Evolutionary conservation across 2,329 filamentous ascomycete genomes (phyloP), one percentile per base, ranked within the genome.

Genomic region (Penicillium sp.): DNA sequence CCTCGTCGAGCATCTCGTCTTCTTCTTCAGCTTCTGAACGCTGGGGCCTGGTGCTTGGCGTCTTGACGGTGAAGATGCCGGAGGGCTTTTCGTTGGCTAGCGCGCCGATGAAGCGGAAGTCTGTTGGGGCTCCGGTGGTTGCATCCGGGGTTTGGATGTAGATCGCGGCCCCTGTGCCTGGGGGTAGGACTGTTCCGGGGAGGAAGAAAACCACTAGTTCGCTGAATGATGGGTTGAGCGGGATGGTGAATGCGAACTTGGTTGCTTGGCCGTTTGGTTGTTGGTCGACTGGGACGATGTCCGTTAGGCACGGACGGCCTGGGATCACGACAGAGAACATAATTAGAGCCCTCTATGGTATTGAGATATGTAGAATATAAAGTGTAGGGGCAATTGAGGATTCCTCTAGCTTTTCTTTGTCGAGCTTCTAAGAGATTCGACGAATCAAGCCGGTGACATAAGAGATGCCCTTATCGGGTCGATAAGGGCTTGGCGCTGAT

Each of bases 171-270:
- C 89, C 91, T 16, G 86, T 86, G 57, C 81, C 79, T 3, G 79
- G 74, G 0, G 90, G 90, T 0, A 98, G 77, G 8, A 77, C 69
- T 8, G 85, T 76, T 35, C 85, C 86, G 0, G 93, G 94, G 0
- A 96, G 80, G 28, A 96, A 77, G 72, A 97, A 95, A 47, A 97
- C 83, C 60, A 89, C 86, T 45, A 97, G 79, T 66, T 97, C 89
- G 44, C 73, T 76, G 67, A 85, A 82, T 4, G 74, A 60, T 1
- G 81, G 78, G 22, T 66, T 61, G 6, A 78, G 67, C 13, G 85
- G 82, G 67, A 93, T 89, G 42, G 81, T 72, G 68, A 85, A 83
- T 42, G 80, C 78, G 66, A 81, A 82, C 66, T 85, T 81, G 2
- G 79, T 80, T 35, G 77, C 70, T 49, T 78, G 77, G 44, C 78